Evolutionary conservation across 768 basidiomycete genomes (phyloP).

Genomic region (Rubroboletus pulcherrimus): DNA sequence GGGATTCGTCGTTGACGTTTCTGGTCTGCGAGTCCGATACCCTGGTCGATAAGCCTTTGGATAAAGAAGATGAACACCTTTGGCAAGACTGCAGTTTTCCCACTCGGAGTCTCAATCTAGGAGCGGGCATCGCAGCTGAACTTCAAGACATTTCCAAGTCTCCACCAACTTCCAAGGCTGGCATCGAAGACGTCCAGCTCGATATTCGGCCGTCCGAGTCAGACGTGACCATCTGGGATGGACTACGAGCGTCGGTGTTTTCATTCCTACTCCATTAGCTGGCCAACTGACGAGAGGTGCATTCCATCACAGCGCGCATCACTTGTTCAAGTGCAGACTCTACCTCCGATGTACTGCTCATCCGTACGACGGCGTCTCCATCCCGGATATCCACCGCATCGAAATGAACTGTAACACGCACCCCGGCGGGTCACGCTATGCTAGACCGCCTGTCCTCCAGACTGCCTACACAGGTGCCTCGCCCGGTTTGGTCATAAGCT

Average conservation of each 20-base stretch:
- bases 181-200: slow-evolving; percentile 13
- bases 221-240: slow-evolving; percentile 28
- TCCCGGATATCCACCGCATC: slow-evolving; percentile 12
- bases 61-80: background rate
- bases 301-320: slow-evolving; percentile 10
- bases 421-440: slow-evolving; percentile 3
- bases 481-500: background rate
- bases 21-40: background rate
- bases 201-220: slow-evolving; percentile 8
- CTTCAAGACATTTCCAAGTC: background rate
- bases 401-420: slow-evolving; percentile 22
- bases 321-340: slow-evolving; percentile 24
- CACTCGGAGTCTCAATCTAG: background rate
- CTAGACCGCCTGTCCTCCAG: slow-evolving; percentile 6
- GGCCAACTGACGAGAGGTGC: background rate
- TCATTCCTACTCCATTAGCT: background rate
- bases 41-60: background rate
- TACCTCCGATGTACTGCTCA: slow-evolving; percentile 17
- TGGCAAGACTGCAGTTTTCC: background rate
- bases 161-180: background rate
- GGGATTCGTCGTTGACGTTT: background rate
- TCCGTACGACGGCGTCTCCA: slow-evolving; percentile 4
- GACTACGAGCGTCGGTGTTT: slow-evolving; percentile 15
- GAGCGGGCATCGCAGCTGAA: background rate
- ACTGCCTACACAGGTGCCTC: slow-evolving; percentile 16